A percentile compares a stretch with the other conserved stretches of the same genome.
These are phyloP conservation scores for Quercus bicolor DNA, from an alignment of 306 rosid genomes.

Conservation along the genomic window DNA sequence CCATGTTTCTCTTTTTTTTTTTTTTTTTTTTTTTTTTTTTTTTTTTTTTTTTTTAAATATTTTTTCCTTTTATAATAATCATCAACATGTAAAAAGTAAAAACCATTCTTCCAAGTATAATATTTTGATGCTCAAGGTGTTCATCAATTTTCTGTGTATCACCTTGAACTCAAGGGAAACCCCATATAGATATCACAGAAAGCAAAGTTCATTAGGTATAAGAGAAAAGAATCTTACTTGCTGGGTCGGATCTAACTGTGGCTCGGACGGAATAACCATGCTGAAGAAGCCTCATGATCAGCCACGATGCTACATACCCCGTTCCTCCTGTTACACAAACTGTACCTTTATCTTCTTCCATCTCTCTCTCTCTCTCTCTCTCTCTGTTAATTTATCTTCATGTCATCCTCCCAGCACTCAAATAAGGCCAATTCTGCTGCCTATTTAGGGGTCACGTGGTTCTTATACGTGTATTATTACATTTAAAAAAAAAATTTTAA, in stretches of 20 bases:
- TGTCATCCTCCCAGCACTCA: background rate
- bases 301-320: slow-evolving; percentile 61
- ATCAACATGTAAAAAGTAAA: background rate
- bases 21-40: no score
- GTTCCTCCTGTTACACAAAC: slow-evolving; percentile 67
- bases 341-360: slow-evolving; percentile 26
- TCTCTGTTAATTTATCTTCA: background rate
- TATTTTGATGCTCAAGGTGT: background rate
- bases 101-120: background rate
- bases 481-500: no score
- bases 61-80: no score
- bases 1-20: no score
- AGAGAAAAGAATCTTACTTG: background rate
- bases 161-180: no score
- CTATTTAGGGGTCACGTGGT: no score
- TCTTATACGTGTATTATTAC: no score
- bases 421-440: no score
- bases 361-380: background rate
- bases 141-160: background rate
- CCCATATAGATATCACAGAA: no score
- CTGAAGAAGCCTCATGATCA: slow-evolving; percentile 55
- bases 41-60: no score
- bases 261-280: slow-evolving; percentile 45
- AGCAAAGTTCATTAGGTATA: background rate
- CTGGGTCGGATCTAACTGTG: slow-evolving; percentile 41